Base-by-base conservation (phyloP, 192 early-diverging fungal genomes). In the Bifiguratus adelaidae region DNA sequence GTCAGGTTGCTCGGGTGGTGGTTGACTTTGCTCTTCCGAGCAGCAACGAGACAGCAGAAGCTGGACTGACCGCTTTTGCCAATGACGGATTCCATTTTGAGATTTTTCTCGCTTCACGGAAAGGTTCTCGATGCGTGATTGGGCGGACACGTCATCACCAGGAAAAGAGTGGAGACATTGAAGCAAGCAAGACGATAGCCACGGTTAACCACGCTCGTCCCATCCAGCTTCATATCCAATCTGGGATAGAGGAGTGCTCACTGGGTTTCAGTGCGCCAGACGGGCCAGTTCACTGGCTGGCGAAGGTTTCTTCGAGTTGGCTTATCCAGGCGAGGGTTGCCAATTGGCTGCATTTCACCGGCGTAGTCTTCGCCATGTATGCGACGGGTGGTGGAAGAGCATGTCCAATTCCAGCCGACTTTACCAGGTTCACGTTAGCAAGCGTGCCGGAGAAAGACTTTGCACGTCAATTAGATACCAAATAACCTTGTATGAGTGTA, bases 291-390 rank as follows among this genome's bases (percentile, higher is more conserved):
- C 29, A 28, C 6, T 18, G 29, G 7, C 21, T 45, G 9, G 44
- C 28, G 5, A 45, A 26, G 5, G 32, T 45, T 26, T 30, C 28
- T 28, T 11, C 44, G 9, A n/a, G n/a, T n/a, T n/a, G n/a, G n/a
- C n/a, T n/a, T n/a, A n/a, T n/a, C n/a, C n/a, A n/a, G n/a, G n/a
- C n/a, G n/a, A n/a, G n/a, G n/a, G n/a, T n/a, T n/a, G n/a, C n/a
- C n/a, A 45, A 45, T 18, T 45, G 44, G 44, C 27, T 45, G 13
- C 44, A 45, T 20, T 45, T 45, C n/a, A 45, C 44, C 21, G 44
- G 44, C 1, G 44, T 45, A 1, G 29, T 24, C 25, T 26, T 12
- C 11, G 44, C 44, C 3, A 45, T 45, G 44, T 45, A 30, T 12
- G 29, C 28, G 29, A 45, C 44, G 0, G 44, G 32, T 15, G 18